Evolutionary conservation across 306 rosid species (phyloP), one percentile per base, ranked within the genome.

Genomic region (Lagenaria siceraria): DNA sequence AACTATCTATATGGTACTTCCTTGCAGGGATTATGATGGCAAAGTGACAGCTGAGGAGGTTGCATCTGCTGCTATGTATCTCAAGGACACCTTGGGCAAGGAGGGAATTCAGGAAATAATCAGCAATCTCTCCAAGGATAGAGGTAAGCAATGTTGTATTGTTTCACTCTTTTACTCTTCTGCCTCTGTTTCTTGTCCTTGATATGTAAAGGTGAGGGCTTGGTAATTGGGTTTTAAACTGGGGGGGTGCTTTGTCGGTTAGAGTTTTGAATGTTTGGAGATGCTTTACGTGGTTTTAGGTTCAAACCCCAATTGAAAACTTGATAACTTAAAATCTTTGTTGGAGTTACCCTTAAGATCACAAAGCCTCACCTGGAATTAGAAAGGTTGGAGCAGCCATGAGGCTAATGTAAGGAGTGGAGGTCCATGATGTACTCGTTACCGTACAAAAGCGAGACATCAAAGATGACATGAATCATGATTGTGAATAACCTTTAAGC

Each of bases 21-120:
- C 60, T 63, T 31, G 46, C 90, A 94, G 97, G 84, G 97, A 94
- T 89, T 89, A 84, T 75, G 98, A 92, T 77, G 98, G 98, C 35
- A 94, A 94, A 90, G 98, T 94, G 59, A 92, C 97, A 80, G 80
- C 98, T 14, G 98, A 92, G 86, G 98, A 94, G 91, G 98, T 95
- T 70, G 97, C 97, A 46, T 82, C 91, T 61, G 98, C 98, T 70
- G 97, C 97, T 25, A 89, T 88, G 79, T 90, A 95, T 86, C 87
- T 95, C 49, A 95, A 90, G 89, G 82, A 95, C 75, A 90, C 97
- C 38, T 84, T 95, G 84, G 97, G 89, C 77, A 92, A 95, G 87
- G 98, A 95, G 84, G 98, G 96, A 74, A 82, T 95, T 75, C 97
- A 95, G 82, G 98, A 95, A 79, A 93, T 95, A 56, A 79, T 95